Conservation (phyloP, 345 rosid species). For the Salix exigua region DNA sequence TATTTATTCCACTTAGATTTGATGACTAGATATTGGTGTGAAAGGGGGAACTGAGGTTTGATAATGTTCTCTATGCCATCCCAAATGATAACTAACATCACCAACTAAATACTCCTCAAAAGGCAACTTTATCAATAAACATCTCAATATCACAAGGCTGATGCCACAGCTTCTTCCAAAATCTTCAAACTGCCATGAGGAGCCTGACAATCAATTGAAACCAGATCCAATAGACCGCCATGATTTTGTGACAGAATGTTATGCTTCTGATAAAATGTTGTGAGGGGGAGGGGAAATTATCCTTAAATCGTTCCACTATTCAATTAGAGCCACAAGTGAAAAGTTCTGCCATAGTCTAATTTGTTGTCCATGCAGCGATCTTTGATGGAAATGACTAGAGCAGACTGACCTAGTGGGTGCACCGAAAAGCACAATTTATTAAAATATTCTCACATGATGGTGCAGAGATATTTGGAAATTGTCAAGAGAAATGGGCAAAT, state of each 20-base stretch:
- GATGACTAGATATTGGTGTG: neutral
- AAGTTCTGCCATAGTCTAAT: neutral
- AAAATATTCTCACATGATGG: neutral
- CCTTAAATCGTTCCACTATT: neutral
- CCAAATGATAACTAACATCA: neutral
- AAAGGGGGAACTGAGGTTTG: neutral
- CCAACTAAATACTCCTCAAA: neutral
- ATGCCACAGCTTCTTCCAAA: neutral
- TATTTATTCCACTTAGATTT: neutral
- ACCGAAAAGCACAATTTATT: neutral
- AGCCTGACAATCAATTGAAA: neutral
- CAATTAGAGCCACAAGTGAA: neutral
- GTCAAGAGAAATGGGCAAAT: neutral
- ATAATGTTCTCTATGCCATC: neutral
- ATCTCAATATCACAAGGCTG: neutral
- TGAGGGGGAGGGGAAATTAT: neutral
- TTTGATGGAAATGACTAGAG: neutral
- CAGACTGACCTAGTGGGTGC: neutral
- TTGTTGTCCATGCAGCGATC: neutral
- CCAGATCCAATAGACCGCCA: neutral
- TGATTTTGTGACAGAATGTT: neutral
- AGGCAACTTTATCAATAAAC: neutral
- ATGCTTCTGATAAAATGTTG: neutral
- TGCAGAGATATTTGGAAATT: neutral
- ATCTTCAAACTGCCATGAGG: neutral